These are phyloP conservation scores for Mycena filopes DNA, from an alignment of 768 basidiomycete species.

Conservation along the genomic window DNA sequence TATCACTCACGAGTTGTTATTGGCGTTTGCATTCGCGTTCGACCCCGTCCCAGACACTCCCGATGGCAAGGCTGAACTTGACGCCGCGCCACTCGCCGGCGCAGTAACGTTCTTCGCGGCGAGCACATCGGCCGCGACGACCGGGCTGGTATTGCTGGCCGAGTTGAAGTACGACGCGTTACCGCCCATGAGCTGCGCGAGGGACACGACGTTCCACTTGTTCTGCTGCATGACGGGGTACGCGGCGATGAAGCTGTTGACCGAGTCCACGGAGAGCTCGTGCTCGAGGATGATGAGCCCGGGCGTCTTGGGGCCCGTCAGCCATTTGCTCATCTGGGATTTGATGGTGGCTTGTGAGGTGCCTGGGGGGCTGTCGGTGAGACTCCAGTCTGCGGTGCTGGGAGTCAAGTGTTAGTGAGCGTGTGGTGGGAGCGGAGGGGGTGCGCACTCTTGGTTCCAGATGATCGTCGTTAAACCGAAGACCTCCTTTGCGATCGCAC, in stretches of 20 bases:
- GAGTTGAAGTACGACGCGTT: constrained; percentile 61
- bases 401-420: background rate
- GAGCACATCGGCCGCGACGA: constrained; percentile 34
- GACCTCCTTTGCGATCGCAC: constrained; percentile 84
- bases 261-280: constrained; percentile 70
- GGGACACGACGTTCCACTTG: constrained; percentile 76
- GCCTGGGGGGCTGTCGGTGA: constrained; percentile 50
- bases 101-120: constrained; percentile 28
- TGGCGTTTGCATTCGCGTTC: too few species aligned
- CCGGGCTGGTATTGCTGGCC: constrained; percentile 29
- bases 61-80: too few species aligned
- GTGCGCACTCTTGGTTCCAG: constrained; percentile 94
- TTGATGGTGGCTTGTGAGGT: constrained; percentile 62
- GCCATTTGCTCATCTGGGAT: constrained; percentile 63
- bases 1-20: too few species aligned
- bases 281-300: constrained; percentile 92
- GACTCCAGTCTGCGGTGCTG: constrained; percentile 83
- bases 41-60: too few species aligned
- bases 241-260: constrained; percentile 72
- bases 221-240: constrained; percentile 71
- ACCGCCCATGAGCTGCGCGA: constrained; percentile 55
- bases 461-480: constrained; percentile 85
- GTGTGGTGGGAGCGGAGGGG: too few species aligned
- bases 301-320: constrained; percentile 71
- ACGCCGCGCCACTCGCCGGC: background rate